Conservation (phyloP, 2,329 filamentous ascomycete species). For the Ustulina deusta region DNA sequence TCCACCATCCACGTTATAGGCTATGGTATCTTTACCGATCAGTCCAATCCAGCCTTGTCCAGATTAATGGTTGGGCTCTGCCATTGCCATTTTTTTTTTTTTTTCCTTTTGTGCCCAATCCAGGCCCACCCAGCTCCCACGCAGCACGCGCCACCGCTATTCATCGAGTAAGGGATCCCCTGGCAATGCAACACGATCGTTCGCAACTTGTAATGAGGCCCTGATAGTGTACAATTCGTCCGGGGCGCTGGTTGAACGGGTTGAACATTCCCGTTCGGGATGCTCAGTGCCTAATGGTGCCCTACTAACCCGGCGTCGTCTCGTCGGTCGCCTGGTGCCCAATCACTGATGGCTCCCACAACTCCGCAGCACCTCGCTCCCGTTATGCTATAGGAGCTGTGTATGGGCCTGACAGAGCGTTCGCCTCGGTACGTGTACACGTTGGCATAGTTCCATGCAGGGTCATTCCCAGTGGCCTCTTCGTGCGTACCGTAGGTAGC, state of each 20-base stretch:
- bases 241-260: conserved; percentile 23
- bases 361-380: conserved; percentile 23
- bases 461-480: conserved; percentile 36
- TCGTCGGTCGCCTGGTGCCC: conserved; percentile 37
- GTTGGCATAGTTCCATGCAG: conserved; percentile 40
- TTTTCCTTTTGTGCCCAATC: conserved; percentile 47
- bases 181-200: conserved; percentile 5
- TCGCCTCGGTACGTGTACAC: conserved; percentile 40
- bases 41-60: conserved; percentile 35
- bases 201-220: conserved; percentile 25
- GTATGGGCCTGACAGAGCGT: conserved; percentile 31
- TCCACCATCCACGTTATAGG: background rate
- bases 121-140: conserved; percentile 43
- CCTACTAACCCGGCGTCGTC: conserved; percentile 36
- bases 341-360: conserved; percentile 33
- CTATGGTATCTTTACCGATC: conserved; percentile 13
- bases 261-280: conserved; percentile 35
- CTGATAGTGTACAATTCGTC: conserved; percentile 19
- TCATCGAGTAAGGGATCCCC: conserved; percentile 44
- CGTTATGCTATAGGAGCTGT: conserved; percentile 18
- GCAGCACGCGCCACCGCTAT: conserved; percentile 47
- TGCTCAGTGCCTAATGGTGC: conserved; percentile 41
- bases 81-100: conserved; percentile 41
- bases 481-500: conserved; percentile 38
- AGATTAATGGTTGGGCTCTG: conserved; percentile 42